A percentile compares a stretch with the other conserved stretches of the same genome.
Evolutionary conservation across 768 basidiomycete genomes (phyloP).

Genomic region (Imleria badia): DNA sequence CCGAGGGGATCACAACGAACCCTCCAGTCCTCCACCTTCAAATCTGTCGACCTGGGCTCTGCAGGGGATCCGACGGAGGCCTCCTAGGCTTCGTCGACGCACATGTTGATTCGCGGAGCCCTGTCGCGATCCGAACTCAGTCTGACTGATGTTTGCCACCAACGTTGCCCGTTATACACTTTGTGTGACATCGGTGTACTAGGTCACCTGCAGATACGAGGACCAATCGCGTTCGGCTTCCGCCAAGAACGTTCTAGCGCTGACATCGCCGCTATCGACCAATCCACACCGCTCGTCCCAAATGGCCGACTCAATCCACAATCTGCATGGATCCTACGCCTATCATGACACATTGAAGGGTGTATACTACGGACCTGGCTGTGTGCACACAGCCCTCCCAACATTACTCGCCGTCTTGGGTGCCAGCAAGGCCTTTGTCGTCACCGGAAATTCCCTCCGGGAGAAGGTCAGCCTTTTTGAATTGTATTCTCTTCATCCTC

Average conservation of each 20-base stretch:
- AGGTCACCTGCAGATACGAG: slow-evolving; percentile 6
- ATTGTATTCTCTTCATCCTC: background rate
- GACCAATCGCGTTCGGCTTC: background rate
- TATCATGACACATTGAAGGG: slow-evolving; percentile 68
- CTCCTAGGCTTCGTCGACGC: background rate
- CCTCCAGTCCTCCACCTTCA: background rate
- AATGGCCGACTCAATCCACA: slow-evolving; percentile 10
- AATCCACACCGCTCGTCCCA: background rate
- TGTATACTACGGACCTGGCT: slow-evolving; percentile 74
- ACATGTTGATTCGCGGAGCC: slow-evolving; percentile 15
- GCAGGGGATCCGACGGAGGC: slow-evolving; percentile 13
- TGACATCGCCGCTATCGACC: background rate
- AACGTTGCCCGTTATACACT: slow-evolving; percentile 2
- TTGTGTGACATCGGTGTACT: slow-evolving; percentile 2
- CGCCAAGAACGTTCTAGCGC: slow-evolving; percentile 3
- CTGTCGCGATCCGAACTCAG: background rate
- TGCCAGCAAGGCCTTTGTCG: slow-evolving; percentile 62
- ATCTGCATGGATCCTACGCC: slow-evolving; percentile 55
- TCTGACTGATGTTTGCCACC: too few species aligned
- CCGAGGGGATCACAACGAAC: slow-evolving; percentile 15
- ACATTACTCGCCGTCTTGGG: slow-evolving; percentile 54
- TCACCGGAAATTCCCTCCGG: slow-evolving; percentile 69
- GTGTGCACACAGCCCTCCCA: slow-evolving; percentile 59
- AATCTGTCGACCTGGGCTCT: slow-evolving; percentile 6
- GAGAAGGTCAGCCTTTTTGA: slow-evolving; percentile 46